Conservation (phyloP, 352 stramenopile genomes). For the Phytopythium cucurbitacearum region DNA sequence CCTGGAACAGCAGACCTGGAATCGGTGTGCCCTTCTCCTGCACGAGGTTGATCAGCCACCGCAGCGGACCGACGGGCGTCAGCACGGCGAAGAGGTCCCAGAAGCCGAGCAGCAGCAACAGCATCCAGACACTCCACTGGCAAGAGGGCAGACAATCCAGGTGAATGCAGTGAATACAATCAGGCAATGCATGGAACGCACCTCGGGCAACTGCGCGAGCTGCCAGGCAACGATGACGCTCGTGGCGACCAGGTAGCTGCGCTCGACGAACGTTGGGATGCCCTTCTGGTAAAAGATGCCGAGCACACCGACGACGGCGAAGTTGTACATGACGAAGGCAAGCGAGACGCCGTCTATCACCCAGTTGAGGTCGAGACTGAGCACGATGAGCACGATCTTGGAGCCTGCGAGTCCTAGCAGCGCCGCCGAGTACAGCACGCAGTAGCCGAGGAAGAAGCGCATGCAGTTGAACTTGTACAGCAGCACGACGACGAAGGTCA, state of each 20-base stretch:
- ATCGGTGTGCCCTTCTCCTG: constrained; percentile 86
- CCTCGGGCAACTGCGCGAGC: constrained; percentile 93
- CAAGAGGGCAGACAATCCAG: background rate
- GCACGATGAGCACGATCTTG: constrained; percentile 67
- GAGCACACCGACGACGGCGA: constrained; percentile 78
- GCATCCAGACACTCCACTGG: constrained; percentile 85
- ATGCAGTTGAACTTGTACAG: constrained; percentile 86
- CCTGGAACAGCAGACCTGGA: constrained; percentile 94
- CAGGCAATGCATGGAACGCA: constrained; percentile 27
- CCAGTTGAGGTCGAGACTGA: constrained; percentile 40
- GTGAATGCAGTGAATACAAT: background rate
- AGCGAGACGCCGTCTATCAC: constrained; percentile 52
- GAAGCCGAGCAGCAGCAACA: constrained; percentile 91
- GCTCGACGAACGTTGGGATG: constrained; percentile 76
- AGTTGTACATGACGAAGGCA: constrained; percentile 85
- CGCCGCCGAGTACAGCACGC: constrained; percentile 66
- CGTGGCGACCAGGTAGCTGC: constrained; percentile 90
- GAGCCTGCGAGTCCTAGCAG: constrained; percentile 67
- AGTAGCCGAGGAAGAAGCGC: constrained; percentile 67
- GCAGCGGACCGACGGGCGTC: constrained; percentile 92
- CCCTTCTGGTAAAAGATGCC: constrained; percentile 87
- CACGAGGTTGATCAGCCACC: constrained; percentile 91
- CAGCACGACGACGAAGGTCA: constrained; percentile 79
- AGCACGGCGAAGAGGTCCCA: constrained; percentile 98
- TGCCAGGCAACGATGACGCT: constrained; percentile 97